These are phyloP conservation scores for Casuarina equisetifolia DNA, from an alignment of 306 rosid genomes.

Conservation along the genomic window DNA sequence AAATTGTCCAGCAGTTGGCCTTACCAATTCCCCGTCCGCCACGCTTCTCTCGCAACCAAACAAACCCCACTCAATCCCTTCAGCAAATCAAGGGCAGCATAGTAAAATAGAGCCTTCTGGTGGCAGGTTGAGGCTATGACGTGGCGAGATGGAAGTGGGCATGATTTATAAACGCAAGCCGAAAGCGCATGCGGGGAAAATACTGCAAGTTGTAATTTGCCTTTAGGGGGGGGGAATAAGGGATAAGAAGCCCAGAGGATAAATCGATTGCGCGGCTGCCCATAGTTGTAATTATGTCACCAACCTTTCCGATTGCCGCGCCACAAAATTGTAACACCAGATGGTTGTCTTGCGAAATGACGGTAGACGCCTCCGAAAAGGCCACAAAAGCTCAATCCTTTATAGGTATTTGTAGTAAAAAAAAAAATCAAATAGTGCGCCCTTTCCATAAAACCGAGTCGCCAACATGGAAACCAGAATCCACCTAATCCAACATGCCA, in stretches of 20 bases:
- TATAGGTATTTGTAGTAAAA: neutral
- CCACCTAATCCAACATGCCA: neutral
- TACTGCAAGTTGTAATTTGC: too few relatives aligned
- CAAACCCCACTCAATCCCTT: neutral
- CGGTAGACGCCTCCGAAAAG: slow-evolving; percentile 6
- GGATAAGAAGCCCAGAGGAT: neutral
- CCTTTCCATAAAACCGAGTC: neutral
- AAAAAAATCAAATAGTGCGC: neutral
- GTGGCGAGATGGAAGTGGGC: too few relatives aligned
- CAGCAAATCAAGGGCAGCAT: neutral
- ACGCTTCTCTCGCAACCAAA: neutral
- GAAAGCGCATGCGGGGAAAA: too few relatives aligned
- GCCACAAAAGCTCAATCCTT: neutral
- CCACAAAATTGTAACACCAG: neutral
- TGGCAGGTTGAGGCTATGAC: neutral
- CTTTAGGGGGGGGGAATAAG: too few relatives aligned
- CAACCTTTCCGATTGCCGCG: neutral
- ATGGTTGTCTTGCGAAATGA: neutral
- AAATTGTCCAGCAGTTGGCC: neutral
- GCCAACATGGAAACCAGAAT: slow-evolving; percentile 12
- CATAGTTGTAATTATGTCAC: neutral
- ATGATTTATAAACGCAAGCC: too few relatives aligned
- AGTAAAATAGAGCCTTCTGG: neutral
- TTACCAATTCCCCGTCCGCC: neutral
- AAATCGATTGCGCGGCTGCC: neutral